Evolutionary conservation across 2,329 filamentous ascomycete genomes (phyloP).

Genomic region (Lasiodiplodia theobromae): DNA sequence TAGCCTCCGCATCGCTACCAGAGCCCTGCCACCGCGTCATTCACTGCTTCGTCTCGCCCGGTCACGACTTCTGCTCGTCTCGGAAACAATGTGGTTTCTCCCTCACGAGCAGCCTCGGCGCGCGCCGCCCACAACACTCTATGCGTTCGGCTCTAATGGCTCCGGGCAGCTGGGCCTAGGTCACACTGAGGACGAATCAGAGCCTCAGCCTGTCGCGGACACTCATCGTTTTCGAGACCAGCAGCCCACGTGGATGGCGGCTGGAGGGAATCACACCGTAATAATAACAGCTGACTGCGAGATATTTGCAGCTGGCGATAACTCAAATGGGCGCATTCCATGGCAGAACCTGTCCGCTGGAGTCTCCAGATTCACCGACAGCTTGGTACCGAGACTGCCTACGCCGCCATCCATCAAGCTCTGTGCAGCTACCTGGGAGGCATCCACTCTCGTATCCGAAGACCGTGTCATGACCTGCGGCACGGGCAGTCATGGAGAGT

Average conservation of each 20-base stretch:
- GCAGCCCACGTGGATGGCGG: slow-evolving; percentile 48
- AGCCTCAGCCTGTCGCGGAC: slow-evolving; percentile 31
- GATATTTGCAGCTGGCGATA: slow-evolving; percentile 72
- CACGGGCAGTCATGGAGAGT: slow-evolving; percentile 72
- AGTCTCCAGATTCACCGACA: slow-evolving; percentile 3
- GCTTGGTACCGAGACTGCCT: slow-evolving; percentile 14
- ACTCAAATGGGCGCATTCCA: slow-evolving; percentile 50
- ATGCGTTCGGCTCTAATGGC: slow-evolving; percentile 61
- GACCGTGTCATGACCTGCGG: slow-evolving; percentile 70
- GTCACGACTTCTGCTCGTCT: neutral
- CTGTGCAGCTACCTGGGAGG: slow-evolving; percentile 80
- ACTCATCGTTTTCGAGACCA: slow-evolving; percentile 28
- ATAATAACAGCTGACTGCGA: slow-evolving; percentile 67
- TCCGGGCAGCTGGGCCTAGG: slow-evolving; percentile 59
- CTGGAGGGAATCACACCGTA: slow-evolving; percentile 89
- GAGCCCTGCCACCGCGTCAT: neutral
- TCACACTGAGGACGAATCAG: slow-evolving; percentile 51
- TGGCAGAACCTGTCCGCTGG: slow-evolving; percentile 7
- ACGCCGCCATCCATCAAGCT: slow-evolving; percentile 35
- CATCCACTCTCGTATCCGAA: slow-evolving; percentile 65
- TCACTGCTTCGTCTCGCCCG: neutral
- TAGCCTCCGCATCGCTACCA: neutral
- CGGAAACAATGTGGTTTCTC: slow-evolving; percentile 5
- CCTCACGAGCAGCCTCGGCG: slow-evolving; percentile 12
- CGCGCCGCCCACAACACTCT: slow-evolving; percentile 39